These are phyloP conservation scores for Alternaria metachromatica DNA, from an alignment of 2,329 filamentous ascomycete species.

Conservation along the genomic window DNA sequence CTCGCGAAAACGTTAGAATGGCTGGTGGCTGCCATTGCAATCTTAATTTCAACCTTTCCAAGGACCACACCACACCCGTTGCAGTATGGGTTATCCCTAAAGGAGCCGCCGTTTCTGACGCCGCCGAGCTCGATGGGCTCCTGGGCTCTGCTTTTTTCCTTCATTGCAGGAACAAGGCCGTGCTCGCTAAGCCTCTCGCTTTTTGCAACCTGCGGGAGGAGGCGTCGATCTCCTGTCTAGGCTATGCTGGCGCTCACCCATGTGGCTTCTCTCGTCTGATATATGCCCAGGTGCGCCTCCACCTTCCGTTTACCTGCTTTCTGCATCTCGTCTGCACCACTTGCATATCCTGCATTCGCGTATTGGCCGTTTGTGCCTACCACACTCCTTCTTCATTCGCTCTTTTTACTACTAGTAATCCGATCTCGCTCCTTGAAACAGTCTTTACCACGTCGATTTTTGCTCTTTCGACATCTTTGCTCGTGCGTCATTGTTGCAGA, in stretches of 20 bases:
- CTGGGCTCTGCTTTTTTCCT: constrained; percentile 17
- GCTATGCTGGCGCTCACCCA: constrained; percentile 15
- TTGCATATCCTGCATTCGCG: constrained; percentile 24
- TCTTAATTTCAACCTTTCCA: constrained; percentile 28
- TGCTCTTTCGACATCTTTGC: constrained; percentile 16
- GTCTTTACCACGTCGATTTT: constrained; percentile 17
- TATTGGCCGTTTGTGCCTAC: constrained; percentile 14
- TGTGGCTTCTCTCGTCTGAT: constrained; percentile 27
- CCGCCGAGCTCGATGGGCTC: constrained; percentile 23
- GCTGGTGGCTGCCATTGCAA: constrained; percentile 37
- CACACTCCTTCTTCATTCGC: constrained; percentile 33
- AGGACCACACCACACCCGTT: constrained; percentile 26
- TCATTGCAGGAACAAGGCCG: constrained; percentile 18
- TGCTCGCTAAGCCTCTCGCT: constrained; percentile 30
- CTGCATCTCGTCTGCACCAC: constrained; percentile 35
- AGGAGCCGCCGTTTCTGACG: constrained; percentile 33
- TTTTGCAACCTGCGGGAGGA: constrained; percentile 26
- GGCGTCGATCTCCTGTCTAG: constrained; percentile 31
- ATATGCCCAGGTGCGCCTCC: constrained; percentile 16
- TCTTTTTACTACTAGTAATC: constrained; percentile 23
- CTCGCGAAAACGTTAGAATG: constrained; percentile 8
- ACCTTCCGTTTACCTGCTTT: constrained; percentile 2
- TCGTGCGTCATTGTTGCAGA: constrained; percentile 18
- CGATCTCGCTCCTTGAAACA: constrained; percentile 13
- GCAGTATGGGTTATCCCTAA: constrained; percentile 28